phyloP scores from a whole-genome alignment of 345 rosid genomes.

The Lumnitzera racemosa region DNA sequence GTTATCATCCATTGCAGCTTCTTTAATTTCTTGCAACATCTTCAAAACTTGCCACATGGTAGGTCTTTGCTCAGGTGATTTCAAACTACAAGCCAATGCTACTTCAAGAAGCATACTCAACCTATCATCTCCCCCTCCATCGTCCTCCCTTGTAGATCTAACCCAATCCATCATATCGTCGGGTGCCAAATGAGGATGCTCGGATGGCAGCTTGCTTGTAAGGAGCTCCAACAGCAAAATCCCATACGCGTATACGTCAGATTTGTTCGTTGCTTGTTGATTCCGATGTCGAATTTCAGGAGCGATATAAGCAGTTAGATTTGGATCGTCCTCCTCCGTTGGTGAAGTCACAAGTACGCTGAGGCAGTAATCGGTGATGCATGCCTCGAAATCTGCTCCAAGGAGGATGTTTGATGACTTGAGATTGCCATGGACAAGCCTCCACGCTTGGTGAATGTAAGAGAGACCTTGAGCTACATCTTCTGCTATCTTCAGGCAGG shows the following conservation, averaged over 20 bases:
- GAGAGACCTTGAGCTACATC: conserved; percentile 92
- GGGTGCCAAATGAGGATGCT: conserved; percentile 29
- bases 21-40: conserved; percentile 89
- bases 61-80: conserved; percentile 83
- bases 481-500: conserved; percentile 84
- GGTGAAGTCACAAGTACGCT: conserved; percentile 27
- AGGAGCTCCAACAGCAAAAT: conserved; percentile 70
- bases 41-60: conserved; percentile 96
- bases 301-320: conserved; percentile 37
- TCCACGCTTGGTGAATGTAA: conserved; percentile 94
- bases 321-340: conserved; percentile 26
- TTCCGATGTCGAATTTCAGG: conserved; percentile 39
- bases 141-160: conserved; percentile 49
- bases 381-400: conserved; percentile 89
- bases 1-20: conserved; percentile 53
- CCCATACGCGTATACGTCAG: conserved; percentile 76
- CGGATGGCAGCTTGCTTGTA: conserved; percentile 66
- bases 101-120: conserved; percentile 73
- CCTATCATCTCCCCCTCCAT: conserved; percentile 37
- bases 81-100: conserved; percentile 52
- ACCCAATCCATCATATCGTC: conserved; percentile 54
- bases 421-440: conserved; percentile 86
- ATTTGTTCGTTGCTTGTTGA: conserved; percentile 42
- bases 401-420: conserved; percentile 79
- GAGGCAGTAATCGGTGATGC: conserved; percentile 73